Base-by-base conservation (phyloP, 2,329 filamentous ascomycete species). In the Penicillium crustosum region DNA sequence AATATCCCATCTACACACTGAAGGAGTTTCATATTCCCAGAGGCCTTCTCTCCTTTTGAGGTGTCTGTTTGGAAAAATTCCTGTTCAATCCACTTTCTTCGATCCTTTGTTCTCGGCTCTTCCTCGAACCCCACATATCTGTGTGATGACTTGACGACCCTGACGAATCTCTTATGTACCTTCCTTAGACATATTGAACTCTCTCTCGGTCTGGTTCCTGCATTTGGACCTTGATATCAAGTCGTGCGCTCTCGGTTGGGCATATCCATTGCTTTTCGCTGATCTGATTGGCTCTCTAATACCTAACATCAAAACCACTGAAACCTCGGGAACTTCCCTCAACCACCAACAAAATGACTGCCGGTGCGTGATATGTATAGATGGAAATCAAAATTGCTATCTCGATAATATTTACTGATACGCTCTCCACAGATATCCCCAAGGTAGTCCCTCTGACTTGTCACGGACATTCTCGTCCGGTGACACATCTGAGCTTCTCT, bases 401-500 rank as follows among this genome's bases (percentile, higher is more conserved):
- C 2, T 19, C 35, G 19, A 6, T 12, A 48, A 48, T 31, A 12
- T 43, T 15, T 29, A 48, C 42, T 57, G 17, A 57, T 17, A 23
- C 8, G 0, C 1, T 9, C 27, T 23, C 21, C 13, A 33, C 57
- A 78, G 77, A 78, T 63, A 73, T 75, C n/a, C 75, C 75, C 17
- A 78, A 78, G 63, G 91, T 92, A 57, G 91, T 96, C 54, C 93
- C 93, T 56, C 79, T 97, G 74, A 97, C 93, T 65, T 97, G 93
- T 76, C 93, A 97, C 76, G 93, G 93, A 62, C 93, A 97, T 76
- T 96, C 93, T 52, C 87, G 93, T 59, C 93, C 93, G 1, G 92
- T 97, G 53, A 91, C 93, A 7, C 93, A 97, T 75, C 85, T 96
- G 69, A 89, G 87, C 75, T 97, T 97, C 78, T 97, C 93, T 25